phyloP scores from a whole-genome alignment of 305 asterid genomes.

The Rubia occidens region DNA sequence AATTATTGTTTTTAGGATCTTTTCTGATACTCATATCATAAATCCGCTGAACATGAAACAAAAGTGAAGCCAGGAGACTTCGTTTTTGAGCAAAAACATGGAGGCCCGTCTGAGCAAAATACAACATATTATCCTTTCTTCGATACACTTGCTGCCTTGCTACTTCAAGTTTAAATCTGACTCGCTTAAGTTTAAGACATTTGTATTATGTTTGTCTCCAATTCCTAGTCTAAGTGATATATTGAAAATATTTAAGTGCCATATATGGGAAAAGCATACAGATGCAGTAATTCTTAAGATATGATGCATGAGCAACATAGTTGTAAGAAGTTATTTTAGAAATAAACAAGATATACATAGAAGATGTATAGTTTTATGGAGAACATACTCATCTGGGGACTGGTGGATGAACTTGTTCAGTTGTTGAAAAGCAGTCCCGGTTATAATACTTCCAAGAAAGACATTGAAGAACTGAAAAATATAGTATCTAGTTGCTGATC shows the following conservation, averaged over 20 bases:
- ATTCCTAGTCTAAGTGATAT: neutral
- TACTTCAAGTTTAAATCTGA: neutral
- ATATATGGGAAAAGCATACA: neutral
- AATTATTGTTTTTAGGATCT: neutral
- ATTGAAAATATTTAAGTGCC: neutral
- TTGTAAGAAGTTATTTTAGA: neutral
- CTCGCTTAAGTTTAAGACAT: neutral
- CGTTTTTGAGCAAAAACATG: neutral
- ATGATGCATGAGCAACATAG: neutral
- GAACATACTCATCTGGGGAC: constrained; percentile 59
- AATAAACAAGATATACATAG: neutral
- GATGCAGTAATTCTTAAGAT: neutral
- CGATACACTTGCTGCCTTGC: neutral
- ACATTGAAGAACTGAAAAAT: constrained; percentile 75
- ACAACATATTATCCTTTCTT: neutral
- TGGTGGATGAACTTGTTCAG: constrained; percentile 46
- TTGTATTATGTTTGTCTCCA: neutral
- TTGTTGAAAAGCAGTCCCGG: constrained; percentile 85
- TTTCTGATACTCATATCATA: too few species aligned
- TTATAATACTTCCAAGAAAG: constrained; percentile 80
- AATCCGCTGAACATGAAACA: neutral
- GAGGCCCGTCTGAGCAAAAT: neutral
- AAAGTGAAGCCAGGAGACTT: neutral
- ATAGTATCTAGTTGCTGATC: constrained; percentile 78
- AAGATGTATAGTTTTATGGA: neutral